Evolutionary conservation across 257 asterid genomes (phyloP).

Genomic region (Coffea eugenioides): DNA sequence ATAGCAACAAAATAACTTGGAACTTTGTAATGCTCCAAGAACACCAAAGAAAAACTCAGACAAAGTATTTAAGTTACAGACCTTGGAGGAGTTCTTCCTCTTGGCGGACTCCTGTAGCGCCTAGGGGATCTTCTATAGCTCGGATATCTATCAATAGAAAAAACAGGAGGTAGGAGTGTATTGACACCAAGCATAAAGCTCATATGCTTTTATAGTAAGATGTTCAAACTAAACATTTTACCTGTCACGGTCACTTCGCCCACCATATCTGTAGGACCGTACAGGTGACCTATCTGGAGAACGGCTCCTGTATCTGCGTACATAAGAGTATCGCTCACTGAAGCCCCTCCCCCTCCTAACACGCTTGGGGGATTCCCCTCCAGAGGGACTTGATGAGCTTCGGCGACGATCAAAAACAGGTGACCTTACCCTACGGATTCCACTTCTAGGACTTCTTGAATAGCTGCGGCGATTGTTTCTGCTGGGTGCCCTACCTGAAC

Average conservation of each 20-base stretch:
- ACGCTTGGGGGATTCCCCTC: slow-evolving; percentile 85
- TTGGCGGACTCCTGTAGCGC: slow-evolving; percentile 93
- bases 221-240: slow-evolving; percentile 18
- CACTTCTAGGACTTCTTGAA: slow-evolving; percentile 67
- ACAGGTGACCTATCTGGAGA: slow-evolving; percentile 86
- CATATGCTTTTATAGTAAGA: background rate
- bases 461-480: slow-evolving; percentile 57
- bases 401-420: slow-evolving; percentile 64
- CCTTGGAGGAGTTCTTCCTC: slow-evolving; percentile 97
- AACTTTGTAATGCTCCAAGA: background rate
- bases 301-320: slow-evolving; percentile 80
- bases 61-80: slow-evolving; percentile 20
- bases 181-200: background rate
- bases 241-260: slow-evolving; percentile 79
- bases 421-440: slow-evolving; percentile 67
- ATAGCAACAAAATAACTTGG: background rate
- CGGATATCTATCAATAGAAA: slow-evolving; percentile 47
- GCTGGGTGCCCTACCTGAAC: slow-evolving; percentile 66
- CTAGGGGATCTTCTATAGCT: slow-evolving; percentile 90
- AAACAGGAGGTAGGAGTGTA: background rate
- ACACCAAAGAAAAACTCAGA: background rate
- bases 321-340: slow-evolving; percentile 82
- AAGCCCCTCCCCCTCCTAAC: slow-evolving; percentile 97
- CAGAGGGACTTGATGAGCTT: slow-evolving; percentile 86
- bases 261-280: slow-evolving; percentile 79